Evolutionary conservation across 2,329 filamentous ascomycete species (phyloP).

Genomic region (Stagonosporopsis vannaccii): DNA sequence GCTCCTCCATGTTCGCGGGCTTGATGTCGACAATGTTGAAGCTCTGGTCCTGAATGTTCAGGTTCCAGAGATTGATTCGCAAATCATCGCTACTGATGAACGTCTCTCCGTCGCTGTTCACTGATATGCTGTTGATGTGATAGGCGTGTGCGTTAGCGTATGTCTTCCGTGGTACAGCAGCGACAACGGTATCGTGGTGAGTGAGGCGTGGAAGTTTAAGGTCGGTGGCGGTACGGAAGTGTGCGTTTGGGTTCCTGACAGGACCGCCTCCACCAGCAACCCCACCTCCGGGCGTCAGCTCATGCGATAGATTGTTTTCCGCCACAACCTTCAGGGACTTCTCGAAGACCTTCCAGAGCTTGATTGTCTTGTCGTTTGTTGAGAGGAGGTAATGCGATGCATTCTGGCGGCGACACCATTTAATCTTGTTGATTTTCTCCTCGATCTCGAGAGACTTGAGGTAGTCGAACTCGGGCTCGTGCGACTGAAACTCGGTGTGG

Average conservation of each 20-base stretch:
- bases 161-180: conserved; percentile 91
- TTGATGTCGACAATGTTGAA: conserved; percentile 99
- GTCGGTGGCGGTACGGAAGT: conserved; percentile 81
- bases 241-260: conserved; percentile 73
- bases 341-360: conserved; percentile 99
- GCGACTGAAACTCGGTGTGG: conserved; percentile 99
- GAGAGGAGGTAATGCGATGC: conserved; percentile 97
- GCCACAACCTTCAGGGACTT: conserved; percentile 99
- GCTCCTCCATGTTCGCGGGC: conserved; percentile 98
- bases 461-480: conserved; percentile 99
- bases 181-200: conserved; percentile 97
- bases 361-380: conserved; percentile 99
- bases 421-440: conserved; percentile 99
- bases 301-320: conserved; percentile 97
- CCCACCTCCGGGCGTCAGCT: conserved; percentile 78
- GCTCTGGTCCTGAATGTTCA: conserved; percentile 99
- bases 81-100: conserved; percentile 99
- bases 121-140: conserved; percentile 99
- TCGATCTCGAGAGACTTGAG: conserved; percentile 99
- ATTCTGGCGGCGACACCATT: conserved; percentile 98
- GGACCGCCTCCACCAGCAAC: conserved; percentile 79
- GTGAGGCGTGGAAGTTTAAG: conserved; percentile 95
- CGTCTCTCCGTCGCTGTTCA: conserved; percentile 98
- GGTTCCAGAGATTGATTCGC: conserved; percentile 97
- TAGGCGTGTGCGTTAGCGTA: conserved; percentile 99